These are phyloP conservation scores for Zymoseptoria pseudotritici DNA, from an alignment of 2,329 filamentous ascomycete species.

Conservation along the genomic window DNA sequence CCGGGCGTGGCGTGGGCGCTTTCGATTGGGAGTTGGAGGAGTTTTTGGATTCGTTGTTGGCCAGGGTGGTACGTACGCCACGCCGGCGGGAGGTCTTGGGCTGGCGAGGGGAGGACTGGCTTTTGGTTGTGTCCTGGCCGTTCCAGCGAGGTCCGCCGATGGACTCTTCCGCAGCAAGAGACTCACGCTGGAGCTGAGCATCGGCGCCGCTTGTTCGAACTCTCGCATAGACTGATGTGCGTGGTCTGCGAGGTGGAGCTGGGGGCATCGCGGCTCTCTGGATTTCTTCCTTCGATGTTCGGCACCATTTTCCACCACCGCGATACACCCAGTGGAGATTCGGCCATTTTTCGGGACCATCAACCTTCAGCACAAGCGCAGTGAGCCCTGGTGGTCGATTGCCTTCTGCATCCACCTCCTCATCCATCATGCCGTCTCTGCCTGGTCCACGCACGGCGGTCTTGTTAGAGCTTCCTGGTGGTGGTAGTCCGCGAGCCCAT, in stretches of 20 bases:
- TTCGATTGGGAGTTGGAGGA: constrained; percentile 18
- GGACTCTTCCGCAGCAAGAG: constrained; percentile 9
- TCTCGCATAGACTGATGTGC: constrained; percentile 2
- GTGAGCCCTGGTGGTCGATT: constrained; percentile 15
- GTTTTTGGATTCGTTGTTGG: constrained; percentile 7
- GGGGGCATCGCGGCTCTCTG: constrained; percentile 7
- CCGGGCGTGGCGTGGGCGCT: constrained; percentile 26
- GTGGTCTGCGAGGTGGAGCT: constrained; percentile 5
- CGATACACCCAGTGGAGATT: constrained; percentile 25
- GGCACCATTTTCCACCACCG: constrained; percentile 28
- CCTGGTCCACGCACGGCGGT: constrained; percentile 23
- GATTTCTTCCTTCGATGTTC: constrained; percentile 21
- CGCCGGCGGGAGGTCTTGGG: constrained; percentile 8
- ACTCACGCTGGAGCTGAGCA: constrained; percentile 19
- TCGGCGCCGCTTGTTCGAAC: constrained; percentile 13
- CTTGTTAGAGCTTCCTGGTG: constrained; percentile 19
- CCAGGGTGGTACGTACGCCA: constrained; percentile 3
- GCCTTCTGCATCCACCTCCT: constrained; percentile 12
- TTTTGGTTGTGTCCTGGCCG: constrained; percentile 3
- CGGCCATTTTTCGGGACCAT: constrained; percentile 27
- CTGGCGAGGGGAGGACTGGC: constrained; percentile 2
- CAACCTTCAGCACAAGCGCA: constrained; percentile 22
- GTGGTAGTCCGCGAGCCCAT: constrained; percentile 24
- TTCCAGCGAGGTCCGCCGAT: constrained; percentile 1
- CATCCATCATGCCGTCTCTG: constrained; percentile 7